phyloP scores from a whole-genome alignment of 2,329 filamentous ascomycete species.

The Periconia digitata region DNA sequence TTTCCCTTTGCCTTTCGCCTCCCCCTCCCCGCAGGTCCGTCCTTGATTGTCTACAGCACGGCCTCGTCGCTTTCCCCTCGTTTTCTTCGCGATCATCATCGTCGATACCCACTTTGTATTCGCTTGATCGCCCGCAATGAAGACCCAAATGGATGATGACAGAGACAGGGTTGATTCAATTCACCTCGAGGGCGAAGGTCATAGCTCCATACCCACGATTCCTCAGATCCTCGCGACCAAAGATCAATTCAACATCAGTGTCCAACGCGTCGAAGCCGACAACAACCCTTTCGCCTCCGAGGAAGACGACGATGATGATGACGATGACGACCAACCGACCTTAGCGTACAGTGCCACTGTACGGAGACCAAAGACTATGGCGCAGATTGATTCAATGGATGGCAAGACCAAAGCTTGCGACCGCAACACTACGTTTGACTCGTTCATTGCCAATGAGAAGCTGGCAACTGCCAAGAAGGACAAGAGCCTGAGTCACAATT shows the following conservation, averaged over 20 bases:
- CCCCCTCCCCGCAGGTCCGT: neutral
- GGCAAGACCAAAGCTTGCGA: slow-evolving; percentile 2
- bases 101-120: neutral
- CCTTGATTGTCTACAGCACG: neutral
- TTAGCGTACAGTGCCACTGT: neutral
- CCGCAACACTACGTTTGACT: slow-evolving; percentile 2
- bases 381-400: neutral
- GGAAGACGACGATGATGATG: neutral
- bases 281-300: neutral
- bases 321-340: neutral
- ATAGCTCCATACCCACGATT: neutral
- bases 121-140: neutral
- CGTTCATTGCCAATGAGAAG: neutral
- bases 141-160: neutral
- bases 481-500: neutral
- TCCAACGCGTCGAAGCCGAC: neutral
- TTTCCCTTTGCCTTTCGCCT: neutral
- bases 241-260: neutral
- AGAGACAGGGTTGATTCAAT: neutral
- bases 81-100: neutral
- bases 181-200: neutral
- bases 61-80: neutral
- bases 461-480: neutral
- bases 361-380: neutral
- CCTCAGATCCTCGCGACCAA: neutral